phyloP scores from a whole-genome alignment of 768 basidiomycete species.

The Calocera viscosa region DNA sequence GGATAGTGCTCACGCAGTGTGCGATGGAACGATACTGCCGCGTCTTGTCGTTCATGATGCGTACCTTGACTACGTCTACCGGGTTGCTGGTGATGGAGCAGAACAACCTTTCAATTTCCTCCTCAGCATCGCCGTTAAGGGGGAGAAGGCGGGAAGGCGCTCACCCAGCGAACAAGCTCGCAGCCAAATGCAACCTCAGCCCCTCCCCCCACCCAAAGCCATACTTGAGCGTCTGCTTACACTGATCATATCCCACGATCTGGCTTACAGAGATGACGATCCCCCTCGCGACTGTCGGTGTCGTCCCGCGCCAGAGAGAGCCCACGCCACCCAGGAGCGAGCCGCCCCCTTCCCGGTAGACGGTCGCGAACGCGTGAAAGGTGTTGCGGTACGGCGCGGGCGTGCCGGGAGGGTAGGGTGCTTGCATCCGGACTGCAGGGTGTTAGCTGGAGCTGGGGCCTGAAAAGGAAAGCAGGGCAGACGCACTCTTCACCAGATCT shows the following conservation, averaged over 20 bases:
- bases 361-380: slow-evolving; percentile 26
- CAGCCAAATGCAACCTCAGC: slow-evolving; percentile 25
- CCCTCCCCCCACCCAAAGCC: slow-evolving; percentile 27
- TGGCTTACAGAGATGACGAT: slow-evolving; percentile 28
- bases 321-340: slow-evolving; percentile 20
- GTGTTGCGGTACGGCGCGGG: slow-evolving; percentile 24
- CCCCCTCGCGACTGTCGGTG: slow-evolving; percentile 28
- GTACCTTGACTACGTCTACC: slow-evolving; percentile 32
- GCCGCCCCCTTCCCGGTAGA: slow-evolving; percentile 25
- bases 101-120: slow-evolving; percentile 20
- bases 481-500: slow-evolving; percentile 28
- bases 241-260: slow-evolving; percentile 30
- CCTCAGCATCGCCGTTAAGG: background rate
- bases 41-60: slow-evolving; percentile 31
- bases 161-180: slow-evolving; percentile 28
- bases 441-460: too few species aligned
- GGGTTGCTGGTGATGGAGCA: slow-evolving; percentile 31
- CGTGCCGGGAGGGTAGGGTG: slow-evolving; percentile 27
- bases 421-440: slow-evolving; percentile 29
- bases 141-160: slow-evolving; percentile 10
- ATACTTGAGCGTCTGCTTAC: slow-evolving; percentile 28
- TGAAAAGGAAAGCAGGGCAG: background rate
- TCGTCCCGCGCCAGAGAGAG: slow-evolving; percentile 27
- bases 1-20: slow-evolving; percentile 26
- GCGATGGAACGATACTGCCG: slow-evolving; percentile 23